Evolutionary conservation across 352 stramenopile genomes (phyloP), one percentile per base, ranked within the genome.

Genomic region (Pythium guiyangense): DNA sequence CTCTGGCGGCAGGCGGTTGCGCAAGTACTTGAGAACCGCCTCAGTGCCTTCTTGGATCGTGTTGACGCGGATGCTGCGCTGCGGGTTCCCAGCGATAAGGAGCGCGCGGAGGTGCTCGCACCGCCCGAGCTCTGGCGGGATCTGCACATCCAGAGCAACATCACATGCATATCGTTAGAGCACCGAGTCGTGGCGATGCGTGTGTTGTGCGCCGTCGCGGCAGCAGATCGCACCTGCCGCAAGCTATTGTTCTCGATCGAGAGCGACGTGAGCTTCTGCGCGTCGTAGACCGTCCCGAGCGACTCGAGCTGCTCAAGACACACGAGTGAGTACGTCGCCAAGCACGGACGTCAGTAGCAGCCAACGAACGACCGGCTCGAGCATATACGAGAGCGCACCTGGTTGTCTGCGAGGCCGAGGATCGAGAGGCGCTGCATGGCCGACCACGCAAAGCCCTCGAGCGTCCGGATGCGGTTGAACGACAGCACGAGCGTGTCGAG

Each of bases 171-270:
- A 22, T 22, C 22, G 22, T 22, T 22, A 22, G 22, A 22, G 22
- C 22, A 22, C 22, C 22, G 22, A 22, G 22, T 22, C 22, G 22
- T 22, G 22, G 22, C 22, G 22, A 22, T 22, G 22, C 22, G 22
- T 22, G 22, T 22, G 22, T 22, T 22, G 22, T 22, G 22, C 22
- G 22, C 22, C 22, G 22, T 22, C 22, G 22, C 22, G 22, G 22
- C 22, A 22, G 22, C 22, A 22, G 22, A 22, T 22, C 52, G 12
- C 73, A 90, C 75, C 63, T 89, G 72, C 9, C 73, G 74, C 8
- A 96, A 57, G 46, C 89, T 83, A 62, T 96, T 96, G 66, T 96
- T 94, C 45, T 92, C 77, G 22, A 94, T 64, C 18, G 80, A 89
- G 1, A 96, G 68, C 39, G 79, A 86, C 12, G 78, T 87, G 40